Evolutionary conservation across 176 grass and related monocot genomes (phyloP).

Genomic region (Elymus sibiricus): DNA sequence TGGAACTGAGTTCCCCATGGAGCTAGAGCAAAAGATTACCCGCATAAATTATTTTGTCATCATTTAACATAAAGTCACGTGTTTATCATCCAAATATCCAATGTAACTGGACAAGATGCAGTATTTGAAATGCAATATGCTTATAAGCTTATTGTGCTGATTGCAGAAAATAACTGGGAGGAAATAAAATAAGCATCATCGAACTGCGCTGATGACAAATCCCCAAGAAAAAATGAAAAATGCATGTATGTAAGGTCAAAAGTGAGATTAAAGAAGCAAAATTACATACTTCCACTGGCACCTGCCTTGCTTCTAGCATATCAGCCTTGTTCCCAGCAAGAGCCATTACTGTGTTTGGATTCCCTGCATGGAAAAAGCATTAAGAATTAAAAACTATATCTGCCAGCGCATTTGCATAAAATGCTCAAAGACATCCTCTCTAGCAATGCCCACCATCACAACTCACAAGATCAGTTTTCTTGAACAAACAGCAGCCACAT

Average conservation of each 20-base stretch:
- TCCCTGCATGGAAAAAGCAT: slow-evolving; percentile 47
- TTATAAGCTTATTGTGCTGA: not conserved
- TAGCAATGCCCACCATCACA: not conserved
- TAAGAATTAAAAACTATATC: not conserved
- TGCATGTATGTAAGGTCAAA: not conserved
- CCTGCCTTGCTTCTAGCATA: slow-evolving; percentile 69
- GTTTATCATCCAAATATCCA: not conserved
- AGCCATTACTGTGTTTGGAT: slow-evolving; percentile 80
- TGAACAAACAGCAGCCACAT: not conserved
- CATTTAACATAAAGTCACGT: not conserved
- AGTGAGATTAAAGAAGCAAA: slow-evolving; percentile 7
- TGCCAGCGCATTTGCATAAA: not conserved
- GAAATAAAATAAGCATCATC: not conserved
- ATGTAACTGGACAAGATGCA: not conserved
- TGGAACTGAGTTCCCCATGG: not conserved
- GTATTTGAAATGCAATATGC: not conserved
- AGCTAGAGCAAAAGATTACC: not conserved
- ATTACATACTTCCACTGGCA: slow-evolving; percentile 62
- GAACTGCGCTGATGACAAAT: not conserved
- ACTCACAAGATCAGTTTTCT: not conserved
- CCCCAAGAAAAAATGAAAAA: not conserved
- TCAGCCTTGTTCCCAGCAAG: slow-evolving; percentile 98
- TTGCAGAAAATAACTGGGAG: not conserved
- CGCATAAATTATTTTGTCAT: not conserved
- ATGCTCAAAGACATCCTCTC: not conserved